Base-by-base conservation (phyloP, 139 green algal species). In the Bryopsis sp. region DNA sequence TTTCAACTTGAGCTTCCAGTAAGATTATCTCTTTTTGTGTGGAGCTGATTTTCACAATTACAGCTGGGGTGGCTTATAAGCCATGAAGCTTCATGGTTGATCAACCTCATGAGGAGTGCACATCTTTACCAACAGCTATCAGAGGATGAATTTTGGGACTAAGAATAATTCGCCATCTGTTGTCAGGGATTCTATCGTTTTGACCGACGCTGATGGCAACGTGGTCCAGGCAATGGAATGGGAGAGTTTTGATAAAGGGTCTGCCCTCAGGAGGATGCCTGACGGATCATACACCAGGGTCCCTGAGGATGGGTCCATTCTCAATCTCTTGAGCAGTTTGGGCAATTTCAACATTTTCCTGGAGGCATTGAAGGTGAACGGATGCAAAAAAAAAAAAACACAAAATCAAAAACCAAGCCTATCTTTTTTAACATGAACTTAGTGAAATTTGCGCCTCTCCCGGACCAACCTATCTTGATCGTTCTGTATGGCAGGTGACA, bases 311-410 rank as follows among this genome's bases (percentile, higher is more conserved):
- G 48, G 39, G 4, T 65, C 71, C 37, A n/a, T n/a, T n/a, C n/a
- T n/a, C n/a, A n/a, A n/a, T n/a, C 60, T 78, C 47, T 75, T 88
- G 19, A 39, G 58, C 0, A 58, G 19, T 8, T 32, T 78, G 29
- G 79, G 78, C 24, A n/a, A 67, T 15, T 85, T 79, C 72, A 47
- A 48, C 11, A 85, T 73, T 32, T 79, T 86, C 47, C 62, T 86
- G 34, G 46, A 74, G 8, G 82, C 79, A 3, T 72, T 88, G 2
- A 47, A 83, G 77, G 81, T 83, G 57, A 28, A n/a, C n/a, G n/a
- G n/a, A n/a, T n/a, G n/a, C n/a, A n/a, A n/a, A n/a, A n/a, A n/a
- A n/a, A n/a, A n/a, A n/a, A n/a, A n/a, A n/a, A n/a, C n/a, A n/a
- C n/a, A n/a, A n/a, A n/a, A n/a, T n/a, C n/a, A n/a, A n/a, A n/a